A percentile compares a stretch with the other conserved stretches of the same genome.
Evolutionary conservation across 1,139 yeast species (phyloP).

Genomic region (Debaryomyces subglobosus): DNA sequence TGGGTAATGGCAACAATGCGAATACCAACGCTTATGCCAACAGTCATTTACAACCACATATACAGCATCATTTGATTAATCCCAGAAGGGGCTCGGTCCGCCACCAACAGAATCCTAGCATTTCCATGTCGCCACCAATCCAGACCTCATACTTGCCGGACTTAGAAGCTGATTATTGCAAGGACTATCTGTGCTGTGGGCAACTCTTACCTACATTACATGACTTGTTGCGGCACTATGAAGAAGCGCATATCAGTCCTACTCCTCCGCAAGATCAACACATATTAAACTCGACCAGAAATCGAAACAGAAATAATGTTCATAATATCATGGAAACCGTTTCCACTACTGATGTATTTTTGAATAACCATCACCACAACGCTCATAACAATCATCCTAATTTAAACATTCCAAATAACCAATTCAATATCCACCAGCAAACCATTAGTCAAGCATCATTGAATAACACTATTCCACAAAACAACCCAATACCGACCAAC

Average conservation of each 20-base stretch:
- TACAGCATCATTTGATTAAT: slow-evolving; percentile 36
- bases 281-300: slow-evolving; percentile 36
- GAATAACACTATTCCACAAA: slow-evolving; percentile 11
- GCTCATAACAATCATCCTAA: slow-evolving; percentile 19
- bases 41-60: slow-evolving; percentile 17
- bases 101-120: slow-evolving; percentile 23
- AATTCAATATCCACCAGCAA: slow-evolving; percentile 27
- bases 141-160: slow-evolving; percentile 84
- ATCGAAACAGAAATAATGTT: slow-evolving; percentile 42
- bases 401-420: slow-evolving; percentile 20
- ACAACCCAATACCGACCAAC: slow-evolving; percentile 13
- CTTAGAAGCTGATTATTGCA: slow-evolving; percentile 93
- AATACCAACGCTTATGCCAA: slow-evolving; percentile 22
- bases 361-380: slow-evolving; percentile 39
- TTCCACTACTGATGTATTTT: slow-evolving; percentile 86
- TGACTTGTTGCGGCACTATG: slow-evolving; percentile 91
- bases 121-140: slow-evolving; percentile 64
- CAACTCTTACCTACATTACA: slow-evolving; percentile 88
- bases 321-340: slow-evolving; percentile 70
- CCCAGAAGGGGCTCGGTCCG: slow-evolving; percentile 50
- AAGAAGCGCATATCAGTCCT: slow-evolving; percentile 90
- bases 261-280: slow-evolving; percentile 53
- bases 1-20: slow-evolving; percentile 27
- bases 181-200: slow-evolving; percentile 96
- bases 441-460: slow-evolving; percentile 20